phyloP scores from a whole-genome alignment of 2,329 filamentous ascomycete genomes.

The Rutstroemia sp. region DNA sequence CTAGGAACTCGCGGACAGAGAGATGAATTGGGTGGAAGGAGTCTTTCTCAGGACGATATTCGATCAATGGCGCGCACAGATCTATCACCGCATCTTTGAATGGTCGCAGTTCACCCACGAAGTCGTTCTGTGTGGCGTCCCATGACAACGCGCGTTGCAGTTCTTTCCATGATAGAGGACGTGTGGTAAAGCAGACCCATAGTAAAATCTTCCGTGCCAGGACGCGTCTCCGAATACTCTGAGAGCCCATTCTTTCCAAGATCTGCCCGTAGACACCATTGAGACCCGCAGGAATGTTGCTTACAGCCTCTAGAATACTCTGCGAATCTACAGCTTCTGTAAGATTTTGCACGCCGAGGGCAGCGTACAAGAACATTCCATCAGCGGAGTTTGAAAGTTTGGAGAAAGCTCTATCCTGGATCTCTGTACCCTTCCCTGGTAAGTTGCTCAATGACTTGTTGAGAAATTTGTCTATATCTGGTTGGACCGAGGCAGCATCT shows the following conservation, averaged over 20 bases:
- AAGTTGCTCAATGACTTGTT: not conserved
- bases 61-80: conserved; percentile 1
- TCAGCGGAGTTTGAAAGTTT: not conserved
- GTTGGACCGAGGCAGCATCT: not conserved
- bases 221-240: conserved; percentile 3
- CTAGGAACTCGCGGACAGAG: conserved; percentile 1
- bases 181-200: conserved; percentile 3
- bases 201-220: not conserved
- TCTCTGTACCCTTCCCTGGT: not conserved
- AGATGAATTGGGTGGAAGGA: not conserved
- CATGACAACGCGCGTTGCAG: conserved; percentile 3
- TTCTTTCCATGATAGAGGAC: conserved; percentile 4
- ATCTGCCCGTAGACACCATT: conserved; percentile 4
- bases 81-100: conserved; percentile 5
- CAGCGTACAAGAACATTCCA: conserved; percentile 7
- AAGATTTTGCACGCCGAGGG: not conserved
- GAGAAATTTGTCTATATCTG: conserved; percentile 5
- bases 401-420: not conserved
- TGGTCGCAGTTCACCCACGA: not conserved
- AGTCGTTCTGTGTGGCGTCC: not conserved
- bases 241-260: not conserved
- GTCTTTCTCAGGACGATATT: conserved; percentile 1
- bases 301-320: not conserved
- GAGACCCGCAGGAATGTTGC: not conserved
- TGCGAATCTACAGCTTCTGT: conserved; percentile 2